Percentiles rank a stretch among this genome's conserved stretches.
Conservation (phyloP, 2,329 filamentous ascomycete genomes). For the Paraphoma chrysanthemicola region DNA sequence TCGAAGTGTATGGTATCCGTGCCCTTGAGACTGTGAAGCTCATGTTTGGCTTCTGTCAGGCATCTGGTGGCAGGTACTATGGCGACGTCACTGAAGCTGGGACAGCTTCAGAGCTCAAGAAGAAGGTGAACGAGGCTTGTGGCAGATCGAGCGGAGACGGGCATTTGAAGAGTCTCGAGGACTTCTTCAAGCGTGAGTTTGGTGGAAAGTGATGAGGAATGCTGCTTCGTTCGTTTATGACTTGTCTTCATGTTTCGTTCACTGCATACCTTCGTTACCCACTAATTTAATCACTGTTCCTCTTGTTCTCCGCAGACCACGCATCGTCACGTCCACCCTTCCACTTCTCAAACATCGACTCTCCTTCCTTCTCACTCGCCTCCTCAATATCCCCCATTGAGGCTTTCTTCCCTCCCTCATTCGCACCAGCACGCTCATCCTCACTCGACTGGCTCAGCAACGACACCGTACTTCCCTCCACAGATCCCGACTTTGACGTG, state of each 20-base stretch:
- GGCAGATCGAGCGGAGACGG: conserved; percentile 13
- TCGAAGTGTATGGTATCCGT: conserved; percentile 25
- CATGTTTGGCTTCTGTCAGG: conserved; percentile 30
- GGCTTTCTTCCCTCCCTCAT: background rate
- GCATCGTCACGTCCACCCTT: background rate
- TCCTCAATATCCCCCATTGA: background rate
- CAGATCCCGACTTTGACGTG: background rate
- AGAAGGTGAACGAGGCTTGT: conserved; percentile 18
- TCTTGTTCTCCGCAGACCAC: too few relatives aligned
- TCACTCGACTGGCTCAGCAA: background rate
- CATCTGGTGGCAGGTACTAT: conserved; percentile 25
- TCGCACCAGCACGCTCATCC: background rate
- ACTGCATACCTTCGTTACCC: too few relatives aligned
- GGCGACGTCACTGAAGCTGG: conserved; percentile 21
- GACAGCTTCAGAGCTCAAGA: conserved; percentile 26
- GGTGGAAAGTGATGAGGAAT: background rate
- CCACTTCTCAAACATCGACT: background rate
- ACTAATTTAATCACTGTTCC: too few relatives aligned
- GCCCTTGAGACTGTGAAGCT: conserved; percentile 24
- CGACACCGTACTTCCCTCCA: background rate
- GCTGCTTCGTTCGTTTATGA: too few relatives aligned
- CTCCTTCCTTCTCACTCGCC: background rate
- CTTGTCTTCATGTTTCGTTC: too few relatives aligned
- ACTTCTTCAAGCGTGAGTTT: conserved; percentile 14
- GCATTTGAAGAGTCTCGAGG: conserved; percentile 7